phyloP scores from a whole-genome alignment of 306 rosid genomes.

The apple (Malus domestica) region ASM211411v1 NC_041802.1:27512001-27512500 shows the following conservation, averaged over 20 bases:
- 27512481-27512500: slow-evolving; percentile 58
- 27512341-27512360: slow-evolving; percentile 93
- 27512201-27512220: slow-evolving; percentile 1
- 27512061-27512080: slow-evolving; percentile 99
- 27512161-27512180: background rate
- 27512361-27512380: slow-evolving; percentile 79
- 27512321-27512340: slow-evolving; percentile 42
- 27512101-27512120: slow-evolving; percentile 72
- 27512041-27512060: slow-evolving; percentile 18
- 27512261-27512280: slow-evolving; percentile 95
- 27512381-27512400: slow-evolving; percentile 97
- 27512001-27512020: background rate
- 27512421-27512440: slow-evolving; percentile 21
- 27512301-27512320: slow-evolving; percentile 70
- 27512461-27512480: background rate
- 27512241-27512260: slow-evolving; percentile 97
- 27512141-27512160: slow-evolving; percentile 8
- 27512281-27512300: slow-evolving; percentile 97
- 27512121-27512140: slow-evolving; percentile 97
- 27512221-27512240: slow-evolving; percentile 13
- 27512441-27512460: background rate
- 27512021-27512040: background rate
- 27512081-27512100: slow-evolving; percentile 68
- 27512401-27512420: slow-evolving; percentile 72
- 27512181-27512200: background rate